Base-by-base conservation (phyloP, 2,329 filamentous ascomycete species). In the Paecilomyces fulvus region DNA sequence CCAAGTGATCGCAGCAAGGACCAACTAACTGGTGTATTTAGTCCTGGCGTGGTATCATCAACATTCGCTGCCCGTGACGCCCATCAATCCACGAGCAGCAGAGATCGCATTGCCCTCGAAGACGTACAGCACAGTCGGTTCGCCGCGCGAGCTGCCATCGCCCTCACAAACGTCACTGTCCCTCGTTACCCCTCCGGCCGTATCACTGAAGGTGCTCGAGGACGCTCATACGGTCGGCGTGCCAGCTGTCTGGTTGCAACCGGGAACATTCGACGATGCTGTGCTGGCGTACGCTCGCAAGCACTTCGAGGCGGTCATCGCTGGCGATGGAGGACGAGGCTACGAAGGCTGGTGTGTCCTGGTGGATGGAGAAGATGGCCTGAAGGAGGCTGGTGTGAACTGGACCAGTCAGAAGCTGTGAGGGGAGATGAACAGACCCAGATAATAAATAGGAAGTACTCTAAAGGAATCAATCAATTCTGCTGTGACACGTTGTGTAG, bases 11-110 rank as follows among this genome's bases (percentile, higher is more conserved):
- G 14, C n/a, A 9, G 5, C 9, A 8, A 43, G 37, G 17, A 17
- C 37, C 20, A 43, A 43, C 37, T 43, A 12, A 43, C n/a, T 20
- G 37, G 20, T 17, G 37, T 43, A 17, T 43, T 11, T 67, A 95
- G 91, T 97, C 63, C 90, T 96, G 69, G 83, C 83, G 12, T 97
- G 92, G 92, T 97, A 97, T 73, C 82, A 89, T 56, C 70, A 79
- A 31, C 90, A 90, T 74, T 79, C 80, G 37, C 82, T 97, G 46
- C 84, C 87, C 7, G 90, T 87, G 3, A 90, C 85, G 0, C 90
- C 92, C 9, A 82, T 97, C 72, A 96, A 97, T 74, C 92, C 92
- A 0, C 79, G 80, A 51, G 76, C 82, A 3, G 68, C 84, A 6
- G 77, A 79, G 56, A 87, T 96, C 67, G 77, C 78, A n/a, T 83